A percentile compares a stretch with the other conserved stretches of the same genome.
These are phyloP conservation scores for Candida mattraensis DNA, from an alignment of 805 yeast genomes.

Conservation along the genomic window DNA sequence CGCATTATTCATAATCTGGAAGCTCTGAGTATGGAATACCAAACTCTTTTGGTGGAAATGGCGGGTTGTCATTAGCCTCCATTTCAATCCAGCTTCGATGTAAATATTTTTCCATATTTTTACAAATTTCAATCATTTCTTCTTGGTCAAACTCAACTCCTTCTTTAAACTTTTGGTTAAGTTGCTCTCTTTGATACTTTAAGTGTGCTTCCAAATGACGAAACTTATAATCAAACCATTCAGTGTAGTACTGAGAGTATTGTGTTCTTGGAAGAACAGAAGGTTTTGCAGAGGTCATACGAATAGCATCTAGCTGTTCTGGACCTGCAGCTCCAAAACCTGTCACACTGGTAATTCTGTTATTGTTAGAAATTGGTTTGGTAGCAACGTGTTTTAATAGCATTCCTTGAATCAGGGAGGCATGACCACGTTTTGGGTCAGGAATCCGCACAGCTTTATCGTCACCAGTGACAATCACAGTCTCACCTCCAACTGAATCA, in stretches of 20 bases:
- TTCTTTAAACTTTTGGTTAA: conserved; percentile 13
- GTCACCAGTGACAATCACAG: conserved; percentile 44
- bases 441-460: conserved; percentile 26
- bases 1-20: too few relatives aligned
- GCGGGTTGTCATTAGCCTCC: conserved; percentile 28
- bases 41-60: conserved; percentile 27
- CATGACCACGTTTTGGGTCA: conserved; percentile 46
- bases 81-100: conserved; percentile 31
- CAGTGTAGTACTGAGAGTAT: conserved; percentile 32
- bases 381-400: conserved; percentile 46
- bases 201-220: conserved; percentile 27
- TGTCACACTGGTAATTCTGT: conserved; percentile 32
- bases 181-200: conserved; percentile 19
- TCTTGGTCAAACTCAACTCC: conserved; percentile 30
- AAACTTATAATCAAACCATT: conserved; percentile 34
- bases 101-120: conserved; percentile 30
- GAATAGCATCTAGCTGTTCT: conserved; percentile 29
- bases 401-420: conserved; percentile 45
- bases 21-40: conserved; percentile 1
- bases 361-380: conserved; percentile 36
- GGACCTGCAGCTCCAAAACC: conserved; percentile 30
- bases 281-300: conserved; percentile 31
- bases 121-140: conserved; percentile 26
- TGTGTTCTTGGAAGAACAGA: conserved; percentile 33
- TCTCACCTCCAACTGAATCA: conserved; percentile 50